A percentile compares a stretch with the other conserved stretches of the same genome.
Evolutionary conservation across 1,284 basidiomycete genomes (phyloP).

Genomic region (Rhodotorula sp.): DNA sequence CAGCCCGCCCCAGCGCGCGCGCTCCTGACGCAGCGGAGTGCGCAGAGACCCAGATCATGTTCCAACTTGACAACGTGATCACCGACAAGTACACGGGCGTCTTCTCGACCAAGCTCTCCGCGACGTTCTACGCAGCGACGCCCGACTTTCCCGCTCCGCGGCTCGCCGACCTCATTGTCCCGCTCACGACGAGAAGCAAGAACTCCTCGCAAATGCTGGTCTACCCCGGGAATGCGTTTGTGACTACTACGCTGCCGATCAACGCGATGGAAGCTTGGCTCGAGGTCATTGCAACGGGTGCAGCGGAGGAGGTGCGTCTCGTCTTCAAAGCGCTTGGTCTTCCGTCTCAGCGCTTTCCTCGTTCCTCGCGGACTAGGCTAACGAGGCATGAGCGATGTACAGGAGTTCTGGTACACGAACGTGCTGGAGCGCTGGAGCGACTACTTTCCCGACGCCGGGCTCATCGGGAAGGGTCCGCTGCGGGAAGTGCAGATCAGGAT

Average conservation of each 20-base stretch:
- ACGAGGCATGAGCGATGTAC: too few species aligned
- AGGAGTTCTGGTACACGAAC: conserved; percentile 42
- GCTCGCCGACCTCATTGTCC: conserved; percentile 24
- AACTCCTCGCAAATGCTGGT: conserved; percentile 51
- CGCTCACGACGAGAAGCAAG: conserved; percentile 43
- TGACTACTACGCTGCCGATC: conserved; percentile 14
- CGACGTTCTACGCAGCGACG: conserved; percentile 29
- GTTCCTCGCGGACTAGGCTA: too few species aligned
- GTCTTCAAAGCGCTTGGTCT: too few species aligned
- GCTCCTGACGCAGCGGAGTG: too few species aligned
- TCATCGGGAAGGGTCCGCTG: conserved; percentile 35
- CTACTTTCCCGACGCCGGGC: conserved; percentile 18
- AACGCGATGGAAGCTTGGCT: conserved; percentile 28
- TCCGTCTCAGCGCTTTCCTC: too few species aligned
- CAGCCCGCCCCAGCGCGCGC: too few species aligned
- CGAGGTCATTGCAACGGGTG: conserved; percentile 34
- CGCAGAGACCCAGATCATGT: conserved; percentile 8
- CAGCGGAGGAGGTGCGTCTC: conserved; percentile 30
- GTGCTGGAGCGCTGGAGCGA: conserved; percentile 2
- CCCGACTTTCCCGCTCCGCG: background rate
- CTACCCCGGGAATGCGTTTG: conserved; percentile 19
- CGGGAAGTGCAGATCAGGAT: conserved; percentile 41
- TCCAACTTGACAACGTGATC: conserved; percentile 15
- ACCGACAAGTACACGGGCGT: conserved; percentile 24
- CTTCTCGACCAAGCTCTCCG: conserved; percentile 21